Evolutionary conservation across 2,329 filamentous ascomycete genomes (phyloP), one percentile per base, ranked within the genome.

Genomic region (Thelonectria rubi): DNA sequence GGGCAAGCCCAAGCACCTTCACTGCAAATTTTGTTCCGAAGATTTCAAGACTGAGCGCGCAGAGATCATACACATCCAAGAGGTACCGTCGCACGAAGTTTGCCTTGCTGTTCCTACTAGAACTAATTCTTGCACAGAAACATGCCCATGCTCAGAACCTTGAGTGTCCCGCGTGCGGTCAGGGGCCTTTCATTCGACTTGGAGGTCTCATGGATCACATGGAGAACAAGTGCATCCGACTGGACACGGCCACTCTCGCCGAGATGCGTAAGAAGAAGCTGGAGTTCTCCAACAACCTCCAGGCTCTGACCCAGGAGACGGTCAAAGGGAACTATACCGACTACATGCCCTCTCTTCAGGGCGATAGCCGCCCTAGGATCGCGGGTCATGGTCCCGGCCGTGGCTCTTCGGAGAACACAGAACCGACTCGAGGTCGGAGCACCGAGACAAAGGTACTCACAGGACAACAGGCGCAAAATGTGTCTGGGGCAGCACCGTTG

Each of bases 141-240:
- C 82, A 84, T 58, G 74, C 75, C 6, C 64, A 75, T 12, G 66
- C 73, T 17, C 80, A 83, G 55, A 61, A 77, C 2, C 74, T 86
- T 1, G 48, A 64, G 3, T 86, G 84, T 49, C 82, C 82, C 1
- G 83, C 79, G 24, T 86, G 84, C 60, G 52, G 68, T 0, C 60
- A 68, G 1, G 73, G 66, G 2, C 71, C 71, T 1, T 85, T 83
- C 57, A 48, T 32, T 0, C 73, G 75, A 1, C 72, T 80, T 0
- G 73, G 76, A 1, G 63, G 52, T 0, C 76, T 84, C 37, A 76
- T 85, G 54, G 39, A 60, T 1, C 84, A 86, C 51, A 74, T 86
- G 3, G 82, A 86, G 69, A 64, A 65, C 21, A 55, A 75, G 1
- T 86, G 84, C 62, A 26, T 59, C 1, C 53, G 39, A 0, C 76